A percentile compares a stretch with the other conserved stretches of the same genome.
These are phyloP conservation scores for Coemansia sp. DNA, from an alignment of 192 early-diverging fungal genomes.

Conservation along the genomic window DNA sequence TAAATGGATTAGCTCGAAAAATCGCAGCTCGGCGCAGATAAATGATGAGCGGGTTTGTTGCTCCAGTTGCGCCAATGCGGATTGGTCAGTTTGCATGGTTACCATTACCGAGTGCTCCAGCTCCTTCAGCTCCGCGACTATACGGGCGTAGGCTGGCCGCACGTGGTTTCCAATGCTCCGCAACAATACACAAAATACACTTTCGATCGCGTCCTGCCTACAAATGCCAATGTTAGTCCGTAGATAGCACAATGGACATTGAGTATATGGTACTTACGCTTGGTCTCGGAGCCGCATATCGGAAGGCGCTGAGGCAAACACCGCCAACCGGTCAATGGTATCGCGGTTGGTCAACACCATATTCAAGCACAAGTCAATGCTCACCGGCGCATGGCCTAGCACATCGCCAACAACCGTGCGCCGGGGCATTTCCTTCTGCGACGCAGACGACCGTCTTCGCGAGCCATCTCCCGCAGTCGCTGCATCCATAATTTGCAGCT, in stretches of 20 bases:
- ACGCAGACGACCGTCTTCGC: slow-evolving; percentile 8
- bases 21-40: slow-evolving; percentile 69
- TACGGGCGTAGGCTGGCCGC: slow-evolving; percentile 35
- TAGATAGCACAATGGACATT: too few species aligned
- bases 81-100: neutral
- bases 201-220: slow-evolving; percentile 67
- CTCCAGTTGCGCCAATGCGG: slow-evolving; percentile 20
- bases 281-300: slow-evolving; percentile 58
- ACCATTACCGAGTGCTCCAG: slow-evolving; percentile 31
- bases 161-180: slow-evolving; percentile 64
- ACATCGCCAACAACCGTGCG: slow-evolving; percentile 41
- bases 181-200: slow-evolving; percentile 75
- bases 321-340: slow-evolving; percentile 59
- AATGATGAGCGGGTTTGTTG: slow-evolving; percentile 23
- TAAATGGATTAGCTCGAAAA: slow-evolving; percentile 94
- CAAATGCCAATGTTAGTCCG: neutral
- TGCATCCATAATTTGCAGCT: slow-evolving; percentile 18
- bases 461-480: neutral
- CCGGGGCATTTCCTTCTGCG: slow-evolving; percentile 9
- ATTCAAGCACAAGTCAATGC: slow-evolving; percentile 79
- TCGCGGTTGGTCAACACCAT: slow-evolving; percentile 91
- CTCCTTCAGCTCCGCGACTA: slow-evolving; percentile 35
- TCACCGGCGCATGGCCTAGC: slow-evolving; percentile 33
- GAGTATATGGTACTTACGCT: slow-evolving; percentile 49
- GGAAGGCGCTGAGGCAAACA: slow-evolving; percentile 63